Evolutionary conservation across 202 grass and related monocot species (phyloP), one percentile per base, ranked within the genome.

Genomic region (Panicum virgatum): DNA sequence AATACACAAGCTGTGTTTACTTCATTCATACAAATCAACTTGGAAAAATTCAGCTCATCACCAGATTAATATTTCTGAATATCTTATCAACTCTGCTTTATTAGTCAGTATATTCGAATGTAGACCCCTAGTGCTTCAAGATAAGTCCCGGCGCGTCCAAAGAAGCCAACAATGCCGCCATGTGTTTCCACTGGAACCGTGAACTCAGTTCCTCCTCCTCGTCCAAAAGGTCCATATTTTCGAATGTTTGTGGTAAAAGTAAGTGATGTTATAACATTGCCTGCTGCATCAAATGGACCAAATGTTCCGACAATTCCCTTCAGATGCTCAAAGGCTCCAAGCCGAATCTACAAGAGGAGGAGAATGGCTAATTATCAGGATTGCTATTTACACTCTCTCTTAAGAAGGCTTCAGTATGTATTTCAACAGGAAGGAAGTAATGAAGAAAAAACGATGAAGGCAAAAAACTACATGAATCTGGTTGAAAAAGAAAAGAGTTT

Each of bases 121-220:
- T 77, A 45, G 57, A 77, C 74, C 38, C 74, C 57, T 30, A 77
- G 14, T 20, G 74, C 58, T 12, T 77, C 74, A 62, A 77, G 57
- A 62, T 29, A 47, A 19, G 57, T 46, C 26, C 57, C 57, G 29
- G 22, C 39, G 8, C 58, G 74, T 18, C 57, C 74, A 62, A 77
- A 77, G 74, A 77, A 77, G 16, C 25, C 74, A 18, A 62, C 56
- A 29, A 77, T 29, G 23, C 57, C 34, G 40, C 74, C 27, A 26
- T 77, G 25, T 4, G 3, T 16, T 57, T 62, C 42, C 42, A 19
- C 57, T 47, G 57, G 15, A 44, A 59, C 40, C 0, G 25, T 27
- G 74, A 77, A 77, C 25, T 40, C 57, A 62, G 74, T 62, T 20
- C 74, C 74, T 46, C 58, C 57, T 34, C 57, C 57, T 12, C 29